Base-by-base conservation (phyloP, 2,329 filamentous ascomycete species). In the Plectosphaerella sp. region DNA sequence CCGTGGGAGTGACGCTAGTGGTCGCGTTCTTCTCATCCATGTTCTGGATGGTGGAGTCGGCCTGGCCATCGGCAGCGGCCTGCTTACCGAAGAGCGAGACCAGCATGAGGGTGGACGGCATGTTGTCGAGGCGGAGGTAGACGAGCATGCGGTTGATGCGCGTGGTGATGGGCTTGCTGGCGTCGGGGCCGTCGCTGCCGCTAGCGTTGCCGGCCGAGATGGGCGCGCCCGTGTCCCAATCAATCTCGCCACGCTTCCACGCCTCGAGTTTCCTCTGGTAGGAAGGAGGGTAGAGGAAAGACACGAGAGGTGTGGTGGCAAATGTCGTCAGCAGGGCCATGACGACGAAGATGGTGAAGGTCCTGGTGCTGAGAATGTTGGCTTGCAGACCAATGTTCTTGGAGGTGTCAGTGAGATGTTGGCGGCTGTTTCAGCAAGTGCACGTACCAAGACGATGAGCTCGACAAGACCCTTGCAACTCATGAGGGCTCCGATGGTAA, bases 381-480 rank as follows among this genome's bases (percentile, higher is more conserved):
- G 88, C 88, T 71, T 89, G 83, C 10, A 89, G 74, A 33, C 88
- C 88, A 58, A 94, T 74, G 55, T 76, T 76, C 72, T 75, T 24
- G 7, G 28, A 11, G 6, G 3, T 11, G 37, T 48, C 37, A 47
- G 36, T 16, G 22, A 43, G 16, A 12, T 15, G 43, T 15, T 6
- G 20, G 15, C 6, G 18, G n/a, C n/a, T n/a, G n/a, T n/a, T n/a
- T n/a, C n/a, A n/a, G n/a, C n/a, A n/a, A n/a, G n/a, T n/a, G n/a
- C n/a, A n/a, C n/a, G n/a, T n/a, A n/a, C n/a, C n/a, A 91, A 67
- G 16, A 94, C 89, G 64, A 94, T 94, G 55, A 94, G 72, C 68
- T 94, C 89, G 1, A 94, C 88, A 18, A 94, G 74, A 59, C 90
- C 89, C 67, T 95, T 94, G 69, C 90, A 94, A 67, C 87, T 92